Conservation (phyloP, 495 filamentous ascomycete genomes). For the Penicillium samsonianum region DNA sequence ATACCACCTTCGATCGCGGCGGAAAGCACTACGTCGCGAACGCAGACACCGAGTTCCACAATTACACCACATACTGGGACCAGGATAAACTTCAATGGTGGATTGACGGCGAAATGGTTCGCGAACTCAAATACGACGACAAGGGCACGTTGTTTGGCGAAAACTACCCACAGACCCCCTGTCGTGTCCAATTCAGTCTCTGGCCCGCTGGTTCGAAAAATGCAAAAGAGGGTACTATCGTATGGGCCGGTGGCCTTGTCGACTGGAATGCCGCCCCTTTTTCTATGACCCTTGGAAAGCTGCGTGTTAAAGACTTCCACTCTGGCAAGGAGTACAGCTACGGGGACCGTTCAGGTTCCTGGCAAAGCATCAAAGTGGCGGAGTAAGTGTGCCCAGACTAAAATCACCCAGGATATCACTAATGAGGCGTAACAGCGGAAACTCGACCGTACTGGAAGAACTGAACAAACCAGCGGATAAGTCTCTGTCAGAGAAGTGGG, state of each 20-base stretch:
- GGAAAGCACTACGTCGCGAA: slow-evolving; percentile 60
- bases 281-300: slow-evolving; percentile 63
- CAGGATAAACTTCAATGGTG: slow-evolving; percentile 75
- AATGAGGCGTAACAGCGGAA: slow-evolving; percentile 40
- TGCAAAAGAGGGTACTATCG: slow-evolving; percentile 54
- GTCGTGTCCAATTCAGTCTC: slow-evolving; percentile 74
- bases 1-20: slow-evolving; percentile 71
- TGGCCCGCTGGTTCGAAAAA: slow-evolving; percentile 75
- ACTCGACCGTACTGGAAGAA: slow-evolving; percentile 53
- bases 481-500: slow-evolving; percentile 57
- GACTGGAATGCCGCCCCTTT: slow-evolving; percentile 68
- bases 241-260: slow-evolving; percentile 54
- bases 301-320: slow-evolving; percentile 43
- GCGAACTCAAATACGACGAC: slow-evolving; percentile 61
- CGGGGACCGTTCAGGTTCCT: slow-evolving; percentile 36
- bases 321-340: slow-evolving; percentile 44
- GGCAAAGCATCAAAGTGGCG: slow-evolving; percentile 44
- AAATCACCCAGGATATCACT: neutral
- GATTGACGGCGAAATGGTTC: slow-evolving; percentile 69
- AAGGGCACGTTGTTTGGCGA: slow-evolving; percentile 51
- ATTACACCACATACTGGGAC: slow-evolving; percentile 91
- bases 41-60: slow-evolving; percentile 69
- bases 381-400: slow-evolving; percentile 44
- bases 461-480: slow-evolving; percentile 37
- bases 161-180: slow-evolving; percentile 88